A percentile compares a stretch with the other conserved stretches of the same genome.
These are phyloP conservation scores for Monilinia aucupariae DNA, from an alignment of 2,329 filamentous ascomycete genomes.

Conservation along the genomic window DNA sequence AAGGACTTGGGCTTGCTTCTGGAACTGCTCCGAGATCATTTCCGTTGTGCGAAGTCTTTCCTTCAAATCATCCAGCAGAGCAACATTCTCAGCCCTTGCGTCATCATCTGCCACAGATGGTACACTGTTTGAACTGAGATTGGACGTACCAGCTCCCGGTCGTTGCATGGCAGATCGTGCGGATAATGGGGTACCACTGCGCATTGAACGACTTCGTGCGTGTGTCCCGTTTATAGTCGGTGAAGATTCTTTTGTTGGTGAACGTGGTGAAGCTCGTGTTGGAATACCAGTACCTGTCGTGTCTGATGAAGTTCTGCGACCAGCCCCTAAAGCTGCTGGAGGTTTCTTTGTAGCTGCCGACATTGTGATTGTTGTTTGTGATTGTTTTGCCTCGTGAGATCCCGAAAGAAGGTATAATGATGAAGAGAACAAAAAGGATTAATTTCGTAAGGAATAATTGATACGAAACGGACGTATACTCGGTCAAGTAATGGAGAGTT, in stretches of 20 bases:
- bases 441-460: slow-evolving; percentile 5
- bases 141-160: slow-evolving; percentile 38
- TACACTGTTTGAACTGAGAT: slow-evolving; percentile 30
- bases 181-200: slow-evolving; percentile 61
- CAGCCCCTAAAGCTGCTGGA: slow-evolving; percentile 23
- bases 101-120: slow-evolving; percentile 58
- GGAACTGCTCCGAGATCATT: slow-evolving; percentile 67
- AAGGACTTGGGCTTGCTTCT: slow-evolving; percentile 78
- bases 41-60: slow-evolving; percentile 78
- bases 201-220: slow-evolving; percentile 60
- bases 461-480: background rate
- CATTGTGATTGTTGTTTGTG: slow-evolving; percentile 31
- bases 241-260: slow-evolving; percentile 29
- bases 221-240: slow-evolving; percentile 32
- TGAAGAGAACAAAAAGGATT: background rate
- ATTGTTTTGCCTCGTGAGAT: background rate
- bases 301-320: slow-evolving; percentile 32
- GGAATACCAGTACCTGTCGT: slow-evolving; percentile 19
- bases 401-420: background rate
- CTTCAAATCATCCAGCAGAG: slow-evolving; percentile 77
- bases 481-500: background rate
- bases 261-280: slow-evolving; percentile 25
- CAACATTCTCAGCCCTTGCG: slow-evolving; percentile 71
- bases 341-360: slow-evolving; percentile 42
- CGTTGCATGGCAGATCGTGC: slow-evolving; percentile 66